These are phyloP conservation scores for Neolecta irregularis DNA, from an alignment of 1,139 yeast species.

Conservation along the genomic window DNA sequence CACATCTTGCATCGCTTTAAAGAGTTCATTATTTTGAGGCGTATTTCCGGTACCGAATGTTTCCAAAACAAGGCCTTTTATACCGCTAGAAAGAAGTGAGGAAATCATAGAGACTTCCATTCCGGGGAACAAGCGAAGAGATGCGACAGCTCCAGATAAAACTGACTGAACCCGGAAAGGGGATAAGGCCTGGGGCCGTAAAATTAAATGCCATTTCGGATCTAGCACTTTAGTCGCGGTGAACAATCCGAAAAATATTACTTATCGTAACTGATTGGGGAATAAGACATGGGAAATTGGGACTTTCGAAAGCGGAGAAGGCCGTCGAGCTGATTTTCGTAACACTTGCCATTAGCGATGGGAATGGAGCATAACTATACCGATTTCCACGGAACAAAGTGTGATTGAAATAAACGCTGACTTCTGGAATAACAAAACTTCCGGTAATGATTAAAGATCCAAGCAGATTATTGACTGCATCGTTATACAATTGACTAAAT, in stretches of 20 bases:
- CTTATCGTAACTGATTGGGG: constrained; percentile 8
- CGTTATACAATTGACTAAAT: constrained; percentile 8
- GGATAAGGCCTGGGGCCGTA: constrained; percentile 7
- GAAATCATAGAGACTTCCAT: constrained; percentile 7
- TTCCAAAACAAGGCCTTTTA: constrained; percentile 7
- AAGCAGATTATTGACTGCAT: constrained; percentile 8
- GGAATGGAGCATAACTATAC: no score
- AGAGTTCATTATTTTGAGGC: constrained; percentile 6
- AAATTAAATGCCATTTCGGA: constrained; percentile 7
- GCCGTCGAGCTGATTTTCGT: constrained; percentile 10
- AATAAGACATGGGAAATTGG: constrained; percentile 8
- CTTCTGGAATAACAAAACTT: constrained; percentile 10
- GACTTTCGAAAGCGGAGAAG: constrained; percentile 9
- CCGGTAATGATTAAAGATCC: constrained; percentile 7
- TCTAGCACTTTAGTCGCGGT: no score
- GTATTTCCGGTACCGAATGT: constrained; percentile 10
- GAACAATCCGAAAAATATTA: no score
- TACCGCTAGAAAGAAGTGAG: constrained; percentile 4
- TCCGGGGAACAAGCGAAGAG: constrained; percentile 9
- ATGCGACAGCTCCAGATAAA: constrained; percentile 8
- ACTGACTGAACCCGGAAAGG: constrained; percentile 7
- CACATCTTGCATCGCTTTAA: constrained; percentile 6
- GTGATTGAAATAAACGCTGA: constrained; percentile 10
- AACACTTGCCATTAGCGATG: no score
- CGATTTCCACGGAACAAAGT: constrained; percentile 10